Conservation (phyloP, 2,329 filamentous ascomycete species). For the Teratosphaeria destructans region DNA sequence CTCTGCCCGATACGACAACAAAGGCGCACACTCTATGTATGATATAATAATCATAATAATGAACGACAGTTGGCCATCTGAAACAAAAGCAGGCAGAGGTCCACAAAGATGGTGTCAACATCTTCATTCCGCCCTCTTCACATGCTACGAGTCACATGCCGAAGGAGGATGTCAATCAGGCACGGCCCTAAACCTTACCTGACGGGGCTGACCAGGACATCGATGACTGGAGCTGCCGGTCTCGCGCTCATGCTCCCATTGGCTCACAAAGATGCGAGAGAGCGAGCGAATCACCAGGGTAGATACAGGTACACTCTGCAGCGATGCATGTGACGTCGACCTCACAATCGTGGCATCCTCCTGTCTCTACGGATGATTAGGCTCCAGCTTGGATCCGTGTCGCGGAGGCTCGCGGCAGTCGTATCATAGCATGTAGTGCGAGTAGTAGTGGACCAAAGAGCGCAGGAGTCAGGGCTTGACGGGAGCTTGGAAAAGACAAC, state of each 20-base stretch:
- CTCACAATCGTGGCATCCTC: background rate
- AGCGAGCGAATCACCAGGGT: background rate
- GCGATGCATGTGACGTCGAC: background rate
- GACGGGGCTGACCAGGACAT: background rate
- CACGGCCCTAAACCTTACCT: background rate
- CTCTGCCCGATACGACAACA: too few species aligned
- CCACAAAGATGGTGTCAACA: background rate
- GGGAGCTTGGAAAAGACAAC: too few species aligned
- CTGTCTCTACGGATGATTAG: too few species aligned
- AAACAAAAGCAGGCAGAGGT: background rate
- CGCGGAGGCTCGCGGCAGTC: too few species aligned
- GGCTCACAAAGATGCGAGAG: background rate
- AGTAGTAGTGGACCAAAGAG: too few species aligned
- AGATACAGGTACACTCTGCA: background rate
- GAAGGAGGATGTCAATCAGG: background rate
- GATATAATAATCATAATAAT: background rate
- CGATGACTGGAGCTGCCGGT: background rate
- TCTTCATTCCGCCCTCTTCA: background rate
- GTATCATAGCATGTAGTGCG: too few species aligned
- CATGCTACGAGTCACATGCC: background rate
- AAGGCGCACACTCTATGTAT: too few species aligned
- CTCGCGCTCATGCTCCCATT: background rate
- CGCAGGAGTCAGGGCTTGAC: too few species aligned
- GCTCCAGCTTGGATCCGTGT: too few species aligned
- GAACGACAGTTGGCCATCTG: background rate